Evolutionary conservation across 441 rosid genomes (phyloP), one percentile per base, ranked within the genome.

Genomic region (Gossypium davidsonii): DNA sequence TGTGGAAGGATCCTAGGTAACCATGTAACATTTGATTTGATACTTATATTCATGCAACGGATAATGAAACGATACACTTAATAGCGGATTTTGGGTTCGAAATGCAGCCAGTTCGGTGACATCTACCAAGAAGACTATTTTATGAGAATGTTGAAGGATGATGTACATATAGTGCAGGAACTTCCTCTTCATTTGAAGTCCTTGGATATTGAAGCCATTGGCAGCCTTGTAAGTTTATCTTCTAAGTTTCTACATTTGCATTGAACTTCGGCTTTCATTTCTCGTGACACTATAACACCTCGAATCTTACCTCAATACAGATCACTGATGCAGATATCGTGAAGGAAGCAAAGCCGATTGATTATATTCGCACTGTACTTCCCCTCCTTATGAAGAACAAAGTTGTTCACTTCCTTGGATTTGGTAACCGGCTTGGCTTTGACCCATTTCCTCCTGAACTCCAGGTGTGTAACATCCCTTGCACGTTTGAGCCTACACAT

Each of bases 1-100:
- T 94, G 10, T 92, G 97, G 99, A 92, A 90, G 78, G 99, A 94
- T 87, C 96, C 96, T 1, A 94, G 97, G 97, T 92, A 23, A 57
- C 62, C 11, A 23, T 57, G 6, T 21, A 25, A 23, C 37, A 34
- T 57, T 37, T 25, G 62, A 57, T 57, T 57, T 57, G 34, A 57
- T 4, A 57, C 15, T 10, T 14, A 10, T 57, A 52, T 8, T 7
- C 2, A 20, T 66, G 56, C 70, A 66, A 66, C 14, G n/a, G 42
- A 48, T 53, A 12, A 17, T 26, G 21, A n/a, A 64, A 37, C 53
- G 73, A 18, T 53, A 67, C 34, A 31, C 57, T 75, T 12, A 74
- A 25, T 21, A 25, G 28, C 44, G 59, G 42, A 37, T 21, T 23
- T 23, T 68, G 73, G 64, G 18, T 44, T 57, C 75, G 61, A 79